Conservation (phyloP, 108 stramenopile species). For the Cyclotella kingstonii region DNA sequence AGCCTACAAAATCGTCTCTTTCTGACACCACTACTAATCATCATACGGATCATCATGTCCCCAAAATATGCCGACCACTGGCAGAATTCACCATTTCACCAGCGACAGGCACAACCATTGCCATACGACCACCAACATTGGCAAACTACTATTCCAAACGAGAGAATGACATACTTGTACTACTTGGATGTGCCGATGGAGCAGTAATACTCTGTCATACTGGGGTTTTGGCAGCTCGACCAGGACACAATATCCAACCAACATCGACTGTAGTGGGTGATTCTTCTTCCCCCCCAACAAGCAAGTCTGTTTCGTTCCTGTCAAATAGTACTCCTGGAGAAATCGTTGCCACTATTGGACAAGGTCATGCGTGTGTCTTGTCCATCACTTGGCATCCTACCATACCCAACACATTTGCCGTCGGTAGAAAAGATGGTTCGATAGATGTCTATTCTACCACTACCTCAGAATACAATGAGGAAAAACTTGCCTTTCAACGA, state of each 20-base stretch:
- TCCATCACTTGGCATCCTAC: constrained; percentile 41
- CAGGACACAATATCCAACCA: constrained; percentile 3
- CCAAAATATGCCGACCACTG: constrained; percentile 7
- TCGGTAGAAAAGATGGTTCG: constrained; percentile 47
- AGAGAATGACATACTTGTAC: constrained; percentile 28
- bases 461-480: constrained; percentile 6
- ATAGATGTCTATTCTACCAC: constrained; percentile 45
- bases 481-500: constrained; percentile 22
- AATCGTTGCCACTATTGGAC: constrained; percentile 33
- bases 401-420: constrained; percentile 42
- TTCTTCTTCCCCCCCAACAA: constrained; percentile 10
- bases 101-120: constrained; percentile 44
- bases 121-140: constrained; percentile 40
- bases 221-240: constrained; percentile 17
- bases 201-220: constrained; percentile 24
- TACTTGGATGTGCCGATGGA: constrained; percentile 43
- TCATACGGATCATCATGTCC: background rate
- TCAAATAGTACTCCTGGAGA: constrained; percentile 29
- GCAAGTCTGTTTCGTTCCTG: constrained; percentile 4
- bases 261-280: constrained; percentile 21
- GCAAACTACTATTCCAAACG: constrained; percentile 30
- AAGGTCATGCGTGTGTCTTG: constrained; percentile 40
- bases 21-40: background rate
- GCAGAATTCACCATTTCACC: constrained; percentile 21
- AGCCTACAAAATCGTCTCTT: constrained; percentile 8